Percentiles rank a stretch among this genome's conserved stretches.
phyloP scores from a whole-genome alignment of 2,329 filamentous ascomycete species.

The Colletotrichum sp. region DNA sequence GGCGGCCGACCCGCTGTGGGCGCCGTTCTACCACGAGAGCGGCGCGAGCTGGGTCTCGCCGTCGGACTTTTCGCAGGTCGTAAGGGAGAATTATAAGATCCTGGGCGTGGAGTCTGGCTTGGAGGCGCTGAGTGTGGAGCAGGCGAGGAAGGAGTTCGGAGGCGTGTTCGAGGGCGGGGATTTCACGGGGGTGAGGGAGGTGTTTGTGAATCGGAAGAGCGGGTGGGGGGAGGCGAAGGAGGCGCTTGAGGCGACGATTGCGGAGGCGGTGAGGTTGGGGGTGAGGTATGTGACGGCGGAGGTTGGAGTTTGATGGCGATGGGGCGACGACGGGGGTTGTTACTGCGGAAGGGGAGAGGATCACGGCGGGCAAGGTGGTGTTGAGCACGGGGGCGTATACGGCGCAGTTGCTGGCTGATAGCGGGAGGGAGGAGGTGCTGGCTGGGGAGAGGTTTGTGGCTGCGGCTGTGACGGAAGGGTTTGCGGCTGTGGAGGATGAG shows the following conservation, averaged over 20 bases:
- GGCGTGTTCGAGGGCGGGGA: slow-evolving; percentile 59
- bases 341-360: slow-evolving; percentile 46
- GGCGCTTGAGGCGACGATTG: slow-evolving; percentile 51
- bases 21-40: slow-evolving; percentile 32
- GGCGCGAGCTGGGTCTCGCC: slow-evolving; percentile 45
- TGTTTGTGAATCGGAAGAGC: slow-evolving; percentile 58
- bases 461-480: slow-evolving; percentile 55
- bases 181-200: slow-evolving; percentile 56
- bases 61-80: slow-evolving; percentile 32
- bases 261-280: slow-evolving; percentile 50
- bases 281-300: slow-evolving; percentile 57
- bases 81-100: slow-evolving; percentile 35
- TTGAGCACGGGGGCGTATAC: slow-evolving; percentile 57
- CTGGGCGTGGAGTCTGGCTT: slow-evolving; percentile 34
- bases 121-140: slow-evolving; percentile 48
- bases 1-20: slow-evolving; percentile 31
- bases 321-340: slow-evolving; percentile 54
- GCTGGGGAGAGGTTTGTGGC: slow-evolving; percentile 54
- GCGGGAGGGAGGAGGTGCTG: slow-evolving; percentile 46
- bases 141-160: slow-evolving; percentile 52
- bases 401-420: slow-evolving; percentile 48
- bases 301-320: slow-evolving; percentile 40
- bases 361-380: slow-evolving; percentile 55
- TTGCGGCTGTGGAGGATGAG: slow-evolving; percentile 49
- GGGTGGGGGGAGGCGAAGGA: slow-evolving; percentile 64